These are phyloP conservation scores for Pyrus pyrifolia DNA, from an alignment of 306 rosid species.

Conservation along the genomic window DNA sequence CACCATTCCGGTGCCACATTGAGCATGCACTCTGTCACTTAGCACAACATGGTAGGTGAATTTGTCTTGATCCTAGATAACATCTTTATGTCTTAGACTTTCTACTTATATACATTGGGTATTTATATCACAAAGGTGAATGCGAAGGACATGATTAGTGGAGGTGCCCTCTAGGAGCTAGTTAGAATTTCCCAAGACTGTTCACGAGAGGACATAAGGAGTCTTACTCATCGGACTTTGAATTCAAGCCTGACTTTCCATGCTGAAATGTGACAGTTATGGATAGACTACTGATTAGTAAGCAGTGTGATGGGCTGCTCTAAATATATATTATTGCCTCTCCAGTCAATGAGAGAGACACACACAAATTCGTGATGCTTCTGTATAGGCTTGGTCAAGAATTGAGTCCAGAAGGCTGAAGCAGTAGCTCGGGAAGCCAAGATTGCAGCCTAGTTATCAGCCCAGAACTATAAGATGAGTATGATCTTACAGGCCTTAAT, in stretches of 20 bases:
- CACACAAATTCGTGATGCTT: too few species aligned
- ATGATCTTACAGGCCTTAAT: too few species aligned
- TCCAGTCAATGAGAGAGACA: too few species aligned
- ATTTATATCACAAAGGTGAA: conserved; percentile 59
- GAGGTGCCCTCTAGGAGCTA: conserved; percentile 97
- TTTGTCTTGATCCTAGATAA: background rate
- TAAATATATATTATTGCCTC: too few species aligned
- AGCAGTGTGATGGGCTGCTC: too few species aligned
- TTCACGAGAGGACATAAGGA: conserved; percentile 84
- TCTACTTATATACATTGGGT: background rate
- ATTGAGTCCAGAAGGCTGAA: too few species aligned
- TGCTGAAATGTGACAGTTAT: too few species aligned
- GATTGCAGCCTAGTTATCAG: too few species aligned
- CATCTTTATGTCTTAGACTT: background rate
- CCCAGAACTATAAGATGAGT: too few species aligned
- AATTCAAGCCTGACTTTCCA: conserved; percentile 41
- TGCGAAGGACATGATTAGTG: conserved; percentile 88
- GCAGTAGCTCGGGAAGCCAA: too few species aligned
- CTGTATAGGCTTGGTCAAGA: too few species aligned
- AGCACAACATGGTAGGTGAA: conserved; percentile 82
- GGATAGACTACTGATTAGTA: too few species aligned
- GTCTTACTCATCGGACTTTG: conserved; percentile 76
- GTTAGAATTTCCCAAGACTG: conserved; percentile 91
- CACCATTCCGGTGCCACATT: conserved; percentile 94
- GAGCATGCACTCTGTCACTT: conserved; percentile 97